Evolutionary conservation across 805 yeast species (phyloP), one percentile per base, ranked within the genome.

Genomic region (Lipomyces japonicus): DNA sequence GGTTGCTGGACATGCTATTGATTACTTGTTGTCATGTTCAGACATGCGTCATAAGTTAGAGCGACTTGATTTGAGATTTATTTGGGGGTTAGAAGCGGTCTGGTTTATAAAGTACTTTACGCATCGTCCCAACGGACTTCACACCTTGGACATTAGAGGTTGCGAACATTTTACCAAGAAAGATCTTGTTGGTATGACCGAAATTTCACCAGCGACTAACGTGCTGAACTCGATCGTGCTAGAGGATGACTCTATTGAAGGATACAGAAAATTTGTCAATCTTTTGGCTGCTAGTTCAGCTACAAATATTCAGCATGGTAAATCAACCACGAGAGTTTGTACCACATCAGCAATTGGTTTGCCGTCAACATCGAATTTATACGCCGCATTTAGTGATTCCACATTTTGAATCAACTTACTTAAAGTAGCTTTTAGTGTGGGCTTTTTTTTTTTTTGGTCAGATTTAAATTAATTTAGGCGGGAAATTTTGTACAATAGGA

Each of bases 81-180:
- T 46, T n/a, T 46, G 44, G 44, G 49, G 44, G 5, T 10, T 46
- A 14, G 39, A 37, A 31, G 34, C 49, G 18, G 16, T n/a, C 14
- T 44, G 48, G 48, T 6, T 44, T 18, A 14, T 44, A 44, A 31
- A 10, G 12, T 44, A 21, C 26, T 10, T 44, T 14, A 12, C 16
- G 4, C 7, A 19, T 6, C 25, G 12, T 4, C n/a, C n/a, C 12
- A 26, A 24, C n/a, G 41, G 19, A 16, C 23, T 46, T n/a, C 10
- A 46, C 25, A 14, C 32, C 1, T 22, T 46, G n/a, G 49, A 46
- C 16, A 22, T 46, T 14, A 44, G 49, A 12, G 49, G 49, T 14
- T 46, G 49, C 32, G 49, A 46, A 21, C 49, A 39, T n/a, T 31
- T 46, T 34, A 46, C 39, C 18, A 39, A 39, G 16, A 18, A 26